Conservation (phyloP, 192 early-diverging fungal genomes). For the Rhizophagus clarus region DNA sequence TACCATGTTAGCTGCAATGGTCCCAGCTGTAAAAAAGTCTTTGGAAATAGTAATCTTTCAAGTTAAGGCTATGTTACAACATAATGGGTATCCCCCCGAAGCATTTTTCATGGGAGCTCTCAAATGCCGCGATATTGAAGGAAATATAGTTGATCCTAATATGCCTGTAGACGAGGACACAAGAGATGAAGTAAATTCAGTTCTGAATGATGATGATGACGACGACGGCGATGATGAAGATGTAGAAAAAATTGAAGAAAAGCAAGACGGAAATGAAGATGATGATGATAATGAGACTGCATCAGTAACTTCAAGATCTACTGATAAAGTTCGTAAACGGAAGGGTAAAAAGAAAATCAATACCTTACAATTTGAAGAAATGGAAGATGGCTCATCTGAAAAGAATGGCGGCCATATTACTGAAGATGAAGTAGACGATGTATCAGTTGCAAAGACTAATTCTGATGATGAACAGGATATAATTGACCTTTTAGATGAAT, state of each 20-base stretch:
- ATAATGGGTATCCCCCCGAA: conserved; percentile 60
- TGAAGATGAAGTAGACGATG: not conserved
- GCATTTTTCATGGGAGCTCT: conserved; percentile 57
- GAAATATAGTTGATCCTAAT: conserved; percentile 66
- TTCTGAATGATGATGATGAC: conserved; percentile 16
- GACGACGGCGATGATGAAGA: conserved; percentile 28
- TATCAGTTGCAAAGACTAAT: not conserved
- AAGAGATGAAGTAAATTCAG: not conserved
- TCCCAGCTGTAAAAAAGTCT: conserved; percentile 68
- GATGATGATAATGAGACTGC: not conserved
- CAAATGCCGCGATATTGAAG: conserved; percentile 73
- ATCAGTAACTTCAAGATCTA: not conserved
- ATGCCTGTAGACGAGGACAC: conserved; percentile 16
- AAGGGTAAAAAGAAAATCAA: not conserved
- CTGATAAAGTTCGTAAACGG: not conserved
- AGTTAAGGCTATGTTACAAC: conserved; percentile 71
- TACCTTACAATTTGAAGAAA: not conserved
- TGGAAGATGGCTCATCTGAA: not conserved
- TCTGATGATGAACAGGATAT: not conserved
- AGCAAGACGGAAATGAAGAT: not conserved
- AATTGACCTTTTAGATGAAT: not conserved
- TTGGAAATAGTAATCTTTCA: conserved; percentile 76
- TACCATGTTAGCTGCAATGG: conserved; percentile 57
- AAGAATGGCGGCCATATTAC: not conserved
- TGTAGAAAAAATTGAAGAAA: conserved; percentile 11